These are phyloP conservation scores for Terfezia boudieri DNA, from an alignment of 495 filamentous ascomycete genomes.

Conservation along the genomic window DNA sequence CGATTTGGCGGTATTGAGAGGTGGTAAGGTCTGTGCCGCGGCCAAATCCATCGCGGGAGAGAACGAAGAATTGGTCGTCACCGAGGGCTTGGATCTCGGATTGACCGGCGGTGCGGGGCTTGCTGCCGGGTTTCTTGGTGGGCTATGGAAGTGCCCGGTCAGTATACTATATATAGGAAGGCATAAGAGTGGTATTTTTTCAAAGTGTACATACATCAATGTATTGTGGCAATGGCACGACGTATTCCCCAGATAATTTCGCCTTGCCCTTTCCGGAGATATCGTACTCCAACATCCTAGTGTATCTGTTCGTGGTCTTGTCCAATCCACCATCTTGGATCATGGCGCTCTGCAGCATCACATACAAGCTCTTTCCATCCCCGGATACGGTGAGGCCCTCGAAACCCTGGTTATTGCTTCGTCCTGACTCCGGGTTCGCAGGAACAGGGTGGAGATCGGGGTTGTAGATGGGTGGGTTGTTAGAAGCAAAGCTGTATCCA, in stretches of 20 bases:
- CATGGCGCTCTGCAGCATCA: constrained; percentile 44
- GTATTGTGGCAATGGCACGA: constrained; percentile 42
- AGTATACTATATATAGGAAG: not conserved
- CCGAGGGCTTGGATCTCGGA: constrained; percentile 48
- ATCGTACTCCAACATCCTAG: constrained; percentile 42
- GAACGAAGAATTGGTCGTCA: constrained; percentile 41
- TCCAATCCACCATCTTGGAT: constrained; percentile 41
- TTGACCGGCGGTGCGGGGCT: constrained; percentile 38
- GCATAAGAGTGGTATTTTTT: too few relatives aligned
- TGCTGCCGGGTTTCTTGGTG: constrained; percentile 20
- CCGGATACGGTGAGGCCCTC: constrained; percentile 45
- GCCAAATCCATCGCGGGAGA: constrained; percentile 44
- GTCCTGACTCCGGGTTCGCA: constrained; percentile 36
- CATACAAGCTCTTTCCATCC: constrained; percentile 43
- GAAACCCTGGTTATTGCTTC: constrained; percentile 58
- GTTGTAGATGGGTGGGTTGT: constrained; percentile 41
- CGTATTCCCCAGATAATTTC: constrained; percentile 38
- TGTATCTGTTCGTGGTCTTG: constrained; percentile 30
- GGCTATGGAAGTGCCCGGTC: not conserved
- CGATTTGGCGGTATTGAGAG: constrained; percentile 48
- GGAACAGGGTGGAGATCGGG: constrained; percentile 24
- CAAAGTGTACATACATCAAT: constrained; percentile 11
- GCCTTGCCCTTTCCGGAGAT: constrained; percentile 21
- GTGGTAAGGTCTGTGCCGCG: constrained; percentile 30
- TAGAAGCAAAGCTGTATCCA: constrained; percentile 30